Evolutionary conservation across 345 rosid genomes (phyloP), one percentile per base, ranked within the genome.

Genomic region (Tarenaya hassleriana): DNA sequence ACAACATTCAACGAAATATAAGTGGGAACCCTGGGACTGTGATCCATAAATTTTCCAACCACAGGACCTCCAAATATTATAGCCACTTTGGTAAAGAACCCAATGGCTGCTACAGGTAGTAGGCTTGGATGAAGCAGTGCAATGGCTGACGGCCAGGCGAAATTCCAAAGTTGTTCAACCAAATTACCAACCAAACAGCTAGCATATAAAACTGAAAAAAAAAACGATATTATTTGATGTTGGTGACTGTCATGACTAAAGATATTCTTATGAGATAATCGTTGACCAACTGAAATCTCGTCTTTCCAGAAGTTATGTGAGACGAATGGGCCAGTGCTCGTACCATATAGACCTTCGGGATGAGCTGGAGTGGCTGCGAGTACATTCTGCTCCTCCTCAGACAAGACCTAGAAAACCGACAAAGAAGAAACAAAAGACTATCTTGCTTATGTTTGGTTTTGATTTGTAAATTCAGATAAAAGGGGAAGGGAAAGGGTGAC

Each of bases 321-420:
- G 7, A 16, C 8, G 24, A 41, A 43, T 21, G 7, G 34, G 24
- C 20, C 38, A 43, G 34, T 41, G 52, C 16, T 33, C 77, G 48
- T 73, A 91, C 98, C 89, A 69, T 79, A 81, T 63, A 91, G 63
- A 52, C 88, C 96, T 54, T 73, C 83, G 1, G 92, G 84, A 69
- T 87, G 98, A 40, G 98, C 95, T 8, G 98, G 95, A 11, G 89
- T 87, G 37, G 95, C 89, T 40, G 98, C 98, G 42, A 87, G 92
- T 31, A 69, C 82, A 62, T 70, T 77, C 64, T 91, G 98, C 81
- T 91, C 90, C 60, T 84, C 88, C 78, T 77, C 79, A 6, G 96
- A 74, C 66, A 91, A 73, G 46, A 84, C 96, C 98, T 91, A 58
- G 47, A 42, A 15, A 59, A 20, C 37, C 47, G 49, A 50, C 43